Evolutionary conservation across 2,329 filamentous ascomycete species (phyloP), one percentile per base, ranked within the genome.

Genomic region (Elsinoe perseae): DNA sequence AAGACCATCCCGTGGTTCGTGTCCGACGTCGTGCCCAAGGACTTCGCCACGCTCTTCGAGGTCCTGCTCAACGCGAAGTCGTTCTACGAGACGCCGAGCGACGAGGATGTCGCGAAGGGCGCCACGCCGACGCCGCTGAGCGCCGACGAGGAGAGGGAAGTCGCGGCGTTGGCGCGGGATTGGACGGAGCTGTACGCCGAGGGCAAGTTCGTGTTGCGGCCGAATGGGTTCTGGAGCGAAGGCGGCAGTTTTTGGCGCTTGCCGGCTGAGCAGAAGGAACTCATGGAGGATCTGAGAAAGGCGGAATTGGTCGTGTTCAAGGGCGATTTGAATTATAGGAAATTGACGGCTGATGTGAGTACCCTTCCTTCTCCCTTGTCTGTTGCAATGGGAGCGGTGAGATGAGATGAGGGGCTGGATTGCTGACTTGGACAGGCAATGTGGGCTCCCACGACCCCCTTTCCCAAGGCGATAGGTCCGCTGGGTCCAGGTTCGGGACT

Each of bases 1-100:
- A 98, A 98, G 74, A 85, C 84, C 20, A 91, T 98, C 58, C 93
- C 93, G 0, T 98, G 93, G 93, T 98, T 97, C 68, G 93, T 98
- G 48, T 96, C 90, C 0, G 93, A 98, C 65, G 93, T 97, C 2
- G 73, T 95, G 9, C 91, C 92, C 0, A 79, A 76, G 38, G 93
- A 98, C 72, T 96, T 97, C 64, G 79, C 77, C 1, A 83, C 85
- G n/a, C 80, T 97, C 2, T 81, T 98, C 53, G 83, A 81, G 60
- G 88, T 86, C 3, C 79, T 98, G n/a, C 81, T 85, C 5, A 80
- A 84, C 63, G 88, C 93, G 0, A 83, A 85, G 63, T 65, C 72
- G 9, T 95, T 97, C 71, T 97, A 93, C 73, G 82, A 85, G 65
- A 81, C 81, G 0, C 82, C 82, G 0, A 83, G 85, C 0, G 83